A percentile compares a stretch with the other conserved stretches of the same genome.
These are phyloP conservation scores for Psilocybe mexicana DNA, from an alignment of 1,284 basidiomycete species.

Conservation along the genomic window DNA sequence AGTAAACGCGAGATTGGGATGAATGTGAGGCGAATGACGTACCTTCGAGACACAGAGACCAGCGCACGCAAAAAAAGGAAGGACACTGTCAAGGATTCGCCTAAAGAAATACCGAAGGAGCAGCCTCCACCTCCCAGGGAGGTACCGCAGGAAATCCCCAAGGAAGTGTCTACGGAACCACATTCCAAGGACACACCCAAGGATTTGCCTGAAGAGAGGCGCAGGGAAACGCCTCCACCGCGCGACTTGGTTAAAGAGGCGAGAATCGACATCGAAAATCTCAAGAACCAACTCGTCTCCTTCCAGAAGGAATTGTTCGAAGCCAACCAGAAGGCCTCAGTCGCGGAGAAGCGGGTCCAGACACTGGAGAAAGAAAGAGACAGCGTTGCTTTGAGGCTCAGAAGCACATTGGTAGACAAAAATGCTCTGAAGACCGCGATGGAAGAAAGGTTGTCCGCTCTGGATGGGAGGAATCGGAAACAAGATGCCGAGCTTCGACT, in stretches of 20 bases:
- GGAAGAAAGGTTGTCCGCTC: slow-evolving; percentile 2
- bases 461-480: slow-evolving; percentile 12
- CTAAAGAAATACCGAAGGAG: too few relatives aligned
- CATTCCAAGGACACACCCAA: not conserved
- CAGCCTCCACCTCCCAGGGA: not conserved
- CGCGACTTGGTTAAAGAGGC: not conserved
- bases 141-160: not conserved
- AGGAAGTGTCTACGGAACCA: not conserved
- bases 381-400: not conserved
- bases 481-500: slow-evolving; percentile 9
- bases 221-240: not conserved
- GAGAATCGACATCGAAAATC: not conserved
- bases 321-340: not conserved
- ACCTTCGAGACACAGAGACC: not conserved
- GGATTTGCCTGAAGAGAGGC: not conserved
- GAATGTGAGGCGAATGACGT: not conserved
- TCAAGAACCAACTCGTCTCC: not conserved
- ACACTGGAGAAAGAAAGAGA: not conserved
- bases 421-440: not conserved
- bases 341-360: not conserved
- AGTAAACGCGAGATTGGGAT: not conserved
- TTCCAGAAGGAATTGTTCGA: not conserved
- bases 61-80: not conserved
- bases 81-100: not conserved
- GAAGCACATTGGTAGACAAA: not conserved